Evolutionary conservation across 441 rosid genomes (phyloP).

Genomic region (Corymbia citriodora): DNA sequence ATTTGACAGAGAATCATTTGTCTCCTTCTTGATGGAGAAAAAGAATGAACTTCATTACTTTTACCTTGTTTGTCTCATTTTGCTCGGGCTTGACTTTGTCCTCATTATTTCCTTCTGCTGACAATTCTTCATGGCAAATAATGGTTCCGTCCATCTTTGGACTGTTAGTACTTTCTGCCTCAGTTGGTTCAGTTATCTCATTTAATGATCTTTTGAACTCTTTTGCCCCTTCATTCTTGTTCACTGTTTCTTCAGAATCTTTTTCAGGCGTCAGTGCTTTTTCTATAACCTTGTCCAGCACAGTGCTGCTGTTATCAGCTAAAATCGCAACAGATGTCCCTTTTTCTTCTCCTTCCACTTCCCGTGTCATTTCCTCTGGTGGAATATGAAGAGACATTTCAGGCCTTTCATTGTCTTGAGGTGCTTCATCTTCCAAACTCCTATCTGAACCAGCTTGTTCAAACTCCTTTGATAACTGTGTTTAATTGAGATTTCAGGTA

Average conservation of each 20-base stretch:
- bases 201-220: neutral
- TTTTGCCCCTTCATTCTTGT: neutral
- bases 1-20: neutral
- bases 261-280: neutral
- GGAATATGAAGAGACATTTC: neutral
- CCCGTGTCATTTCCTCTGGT: neutral
- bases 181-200: neutral
- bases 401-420: constrained; percentile 8
- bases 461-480: constrained; percentile 11
- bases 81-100: neutral
- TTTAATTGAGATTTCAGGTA: neutral
- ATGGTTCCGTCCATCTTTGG: neutral
- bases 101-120: neutral
- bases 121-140: neutral
- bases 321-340: neutral
- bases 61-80: neutral
- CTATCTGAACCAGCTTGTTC: constrained; percentile 3
- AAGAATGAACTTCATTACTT: neutral
- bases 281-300: neutral
- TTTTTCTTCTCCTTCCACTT: neutral
- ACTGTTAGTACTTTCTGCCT: neutral
- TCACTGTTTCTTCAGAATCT: neutral
- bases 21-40: neutral
- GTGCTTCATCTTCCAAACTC: neutral
- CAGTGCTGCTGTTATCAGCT: neutral